Evolutionary conservation across 176 grass and related monocot species (phyloP).

Genomic region (Carex scoparia): DNA sequence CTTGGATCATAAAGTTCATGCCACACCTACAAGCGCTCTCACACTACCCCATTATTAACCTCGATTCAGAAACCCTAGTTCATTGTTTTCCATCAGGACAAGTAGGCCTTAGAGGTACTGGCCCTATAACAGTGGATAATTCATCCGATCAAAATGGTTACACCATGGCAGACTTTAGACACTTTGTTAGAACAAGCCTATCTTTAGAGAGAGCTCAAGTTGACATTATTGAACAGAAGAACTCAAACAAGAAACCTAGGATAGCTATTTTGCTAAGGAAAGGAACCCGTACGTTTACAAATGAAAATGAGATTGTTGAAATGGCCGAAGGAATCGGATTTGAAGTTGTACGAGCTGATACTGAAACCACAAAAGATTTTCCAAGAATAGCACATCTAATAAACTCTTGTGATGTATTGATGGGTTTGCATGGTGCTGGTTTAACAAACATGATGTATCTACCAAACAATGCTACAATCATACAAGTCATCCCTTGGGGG

Average conservation of each 20-base stretch:
- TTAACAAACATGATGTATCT: conserved; percentile 75
- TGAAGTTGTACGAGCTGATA: conserved; percentile 14
- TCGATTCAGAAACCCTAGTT: conserved; percentile 50
- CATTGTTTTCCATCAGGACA: conserved; percentile 66
- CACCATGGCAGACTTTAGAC: conserved; percentile 75
- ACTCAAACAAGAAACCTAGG: conserved; percentile 39
- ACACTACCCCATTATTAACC: conserved; percentile 62
- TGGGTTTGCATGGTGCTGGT: conserved; percentile 60
- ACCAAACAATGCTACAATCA: conserved; percentile 49
- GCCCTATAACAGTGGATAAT: conserved; percentile 66
- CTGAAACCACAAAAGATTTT: conserved; percentile 25
- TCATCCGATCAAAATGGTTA: conserved; percentile 49
- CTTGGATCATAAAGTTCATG: conserved; percentile 67
- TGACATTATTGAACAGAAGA: conserved; percentile 32
- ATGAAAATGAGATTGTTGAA: background rate
- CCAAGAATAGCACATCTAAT: conserved; percentile 21
- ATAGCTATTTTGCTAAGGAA: conserved; percentile 35
- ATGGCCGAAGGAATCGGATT: conserved; percentile 23
- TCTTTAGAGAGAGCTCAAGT: conserved; percentile 41
- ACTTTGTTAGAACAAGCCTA: conserved; percentile 58
- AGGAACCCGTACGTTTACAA: conserved; percentile 12
- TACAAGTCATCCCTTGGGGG: conserved; percentile 83
- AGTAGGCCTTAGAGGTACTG: conserved; percentile 69
- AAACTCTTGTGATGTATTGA: conserved; percentile 33
- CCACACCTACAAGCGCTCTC: conserved; percentile 49